These are phyloP conservation scores for Colletotrichum gloeosporioides DNA, from an alignment of 2,329 filamentous ascomycete species.

Conservation along the genomic window DNA sequence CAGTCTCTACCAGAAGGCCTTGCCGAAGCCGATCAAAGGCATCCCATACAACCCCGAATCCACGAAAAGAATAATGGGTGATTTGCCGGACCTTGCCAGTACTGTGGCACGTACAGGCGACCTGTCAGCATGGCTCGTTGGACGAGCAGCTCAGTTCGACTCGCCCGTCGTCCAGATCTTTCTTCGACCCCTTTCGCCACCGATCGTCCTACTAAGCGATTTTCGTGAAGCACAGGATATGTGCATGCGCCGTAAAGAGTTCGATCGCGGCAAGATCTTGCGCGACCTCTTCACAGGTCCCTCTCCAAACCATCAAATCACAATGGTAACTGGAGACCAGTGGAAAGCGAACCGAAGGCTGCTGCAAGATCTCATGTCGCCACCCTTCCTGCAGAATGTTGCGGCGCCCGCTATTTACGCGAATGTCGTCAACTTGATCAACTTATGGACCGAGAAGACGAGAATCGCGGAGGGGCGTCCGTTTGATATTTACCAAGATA, in stretches of 20 bases:
- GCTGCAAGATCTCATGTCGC: slow-evolving; percentile 42
- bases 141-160: slow-evolving; percentile 26
- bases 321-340: slow-evolving; percentile 29
- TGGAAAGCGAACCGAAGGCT: slow-evolving; percentile 38
- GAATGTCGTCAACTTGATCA: slow-evolving; percentile 32
- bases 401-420: slow-evolving; percentile 37
- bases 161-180: slow-evolving; percentile 38
- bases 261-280: slow-evolving; percentile 29
- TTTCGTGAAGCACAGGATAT: slow-evolving; percentile 39
- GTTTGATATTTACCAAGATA: slow-evolving; percentile 32
- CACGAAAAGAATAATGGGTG: not conserved
- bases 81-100: not conserved
- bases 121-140: slow-evolving; percentile 26
- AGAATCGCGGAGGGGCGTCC: slow-evolving; percentile 31
- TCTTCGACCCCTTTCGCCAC: slow-evolving; percentile 33
- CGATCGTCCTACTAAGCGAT: slow-evolving; percentile 35
- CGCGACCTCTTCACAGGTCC: not conserved
- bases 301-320: slow-evolving; percentile 35
- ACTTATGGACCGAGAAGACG: slow-evolving; percentile 37
- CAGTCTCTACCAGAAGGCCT: slow-evolving; percentile 20
- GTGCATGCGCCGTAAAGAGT: slow-evolving; percentile 37
- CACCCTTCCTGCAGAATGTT: slow-evolving; percentile 37
- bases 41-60: not conserved
- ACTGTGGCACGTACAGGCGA: not conserved
- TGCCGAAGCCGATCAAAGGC: slow-evolving; percentile 12